Evolutionary conservation across 345 rosid genomes (phyloP), one percentile per base, ranked within the genome.

Genomic region (Citropsis articulata): DNA sequence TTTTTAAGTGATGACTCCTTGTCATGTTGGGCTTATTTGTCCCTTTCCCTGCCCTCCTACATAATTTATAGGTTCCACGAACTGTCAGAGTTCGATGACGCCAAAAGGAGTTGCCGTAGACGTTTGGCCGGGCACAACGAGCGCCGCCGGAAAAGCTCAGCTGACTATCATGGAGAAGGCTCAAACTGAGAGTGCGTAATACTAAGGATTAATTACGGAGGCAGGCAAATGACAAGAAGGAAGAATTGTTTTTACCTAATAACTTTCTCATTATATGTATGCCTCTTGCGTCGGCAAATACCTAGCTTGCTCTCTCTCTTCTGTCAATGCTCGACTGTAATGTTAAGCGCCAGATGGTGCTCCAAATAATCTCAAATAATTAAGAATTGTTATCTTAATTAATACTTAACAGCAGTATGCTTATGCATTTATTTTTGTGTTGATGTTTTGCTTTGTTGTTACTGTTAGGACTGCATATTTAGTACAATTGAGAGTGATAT

Each of bases 121-220:
- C 95, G 97, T 72, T 85, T 95, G 74, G 94, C 97, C 1, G 98
- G 97, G 69, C 99, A 95, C 82, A 95, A 95, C 1, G 94, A 91
- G 83, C 89, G 99, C 45, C 91, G 99, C 33, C 75, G 99, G 72
- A 95, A 91, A 81, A 84, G 79, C 82, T 65, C 95, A 38, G 56
- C 62, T 40, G 95, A 91, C 5, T 75, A 77, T 65, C 88, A 77
- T 0, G 88, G 87, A 81, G 93, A 87, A 78, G 82, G 82, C 64
- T 88, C 86, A 0, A 83, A 83, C 73, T 77, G 79, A 82, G 40
- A 66, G 27, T 21, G 1, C 73, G 57, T 50, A 18, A 31, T 64
- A 71, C 0, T 4, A 53, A 48, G 62, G 21, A 38, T 10, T 78
- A 36, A 62, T 38, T 0, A n/a, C 0, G 78, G 56, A 62, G 73